A percentile compares a stretch with the other conserved stretches of the same genome.
These are phyloP conservation scores for Penicillium sclerotigenum DNA, from an alignment of 2,329 filamentous ascomycete genomes.

Conservation along the genomic window DNA sequence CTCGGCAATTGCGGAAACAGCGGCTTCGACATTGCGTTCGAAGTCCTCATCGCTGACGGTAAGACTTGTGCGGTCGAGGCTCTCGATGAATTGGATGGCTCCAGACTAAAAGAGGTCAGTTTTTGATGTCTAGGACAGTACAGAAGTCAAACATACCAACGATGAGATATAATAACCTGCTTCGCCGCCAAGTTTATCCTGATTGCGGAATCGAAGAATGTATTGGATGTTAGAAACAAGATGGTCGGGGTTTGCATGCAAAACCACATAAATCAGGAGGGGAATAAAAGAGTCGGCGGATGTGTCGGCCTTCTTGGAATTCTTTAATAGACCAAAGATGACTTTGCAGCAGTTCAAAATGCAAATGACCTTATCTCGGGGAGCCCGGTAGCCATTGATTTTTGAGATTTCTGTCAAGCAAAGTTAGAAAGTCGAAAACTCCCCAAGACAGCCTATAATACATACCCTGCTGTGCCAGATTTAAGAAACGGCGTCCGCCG, in stretches of 20 bases:
- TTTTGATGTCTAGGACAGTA: neutral
- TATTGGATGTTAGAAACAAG: conserved; percentile 98
- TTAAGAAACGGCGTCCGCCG: conserved; percentile 82
- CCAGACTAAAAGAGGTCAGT: conserved; percentile 49
- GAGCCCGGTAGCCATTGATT: conserved; percentile 95
- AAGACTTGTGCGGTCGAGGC: conserved; percentile 86
- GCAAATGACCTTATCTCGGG: conserved; percentile 96
- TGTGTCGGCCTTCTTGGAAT: conserved; percentile 80
- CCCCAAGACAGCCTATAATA: neutral
- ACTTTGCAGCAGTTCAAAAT: conserved; percentile 99
- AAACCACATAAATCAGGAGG: conserved; percentile 88
- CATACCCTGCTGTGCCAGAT: conserved; percentile 79
- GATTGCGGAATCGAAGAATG: conserved; percentile 92
- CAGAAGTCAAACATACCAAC: conserved; percentile 54
- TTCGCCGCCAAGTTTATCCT: conserved; percentile 96
- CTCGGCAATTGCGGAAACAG: conserved; percentile 92
- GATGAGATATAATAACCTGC: conserved; percentile 98
- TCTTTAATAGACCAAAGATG: conserved; percentile 90
- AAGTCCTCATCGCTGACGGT: conserved; percentile 96
- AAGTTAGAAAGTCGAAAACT: conserved; percentile 21
- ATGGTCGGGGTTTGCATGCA: conserved; percentile 92
- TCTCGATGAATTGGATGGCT: conserved; percentile 94
- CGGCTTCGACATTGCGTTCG: conserved; percentile 91
- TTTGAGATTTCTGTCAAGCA: conserved; percentile 74
- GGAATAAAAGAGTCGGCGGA: conserved; percentile 96